Percentiles rank a stretch among this genome's conserved stretches.
Conservation (phyloP, 169 alveolate genomes). For the Eimeria falciformis region DNA sequence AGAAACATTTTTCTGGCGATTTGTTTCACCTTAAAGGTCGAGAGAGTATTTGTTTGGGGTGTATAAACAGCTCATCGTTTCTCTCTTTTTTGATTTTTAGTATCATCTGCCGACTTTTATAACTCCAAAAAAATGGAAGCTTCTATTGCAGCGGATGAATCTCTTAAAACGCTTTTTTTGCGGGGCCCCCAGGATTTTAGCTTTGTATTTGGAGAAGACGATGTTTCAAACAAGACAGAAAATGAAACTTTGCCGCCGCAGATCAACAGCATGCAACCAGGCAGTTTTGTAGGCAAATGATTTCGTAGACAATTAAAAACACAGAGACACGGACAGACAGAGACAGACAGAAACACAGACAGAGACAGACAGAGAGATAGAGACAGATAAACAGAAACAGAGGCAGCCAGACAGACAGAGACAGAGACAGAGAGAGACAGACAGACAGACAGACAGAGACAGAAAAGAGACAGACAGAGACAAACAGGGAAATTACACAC, state of each 20-base stretch:
- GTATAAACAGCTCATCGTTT: neutral
- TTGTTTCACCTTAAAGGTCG: no score
- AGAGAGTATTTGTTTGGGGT: neutral
- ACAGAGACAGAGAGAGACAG: no score
- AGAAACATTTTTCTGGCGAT: neutral
- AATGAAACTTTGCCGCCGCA: neutral
- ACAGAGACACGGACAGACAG: no score
- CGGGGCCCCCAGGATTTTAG: conserved; percentile 5
- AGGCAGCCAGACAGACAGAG: no score
- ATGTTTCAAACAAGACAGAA: neutral
- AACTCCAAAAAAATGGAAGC: neutral
- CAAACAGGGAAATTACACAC: no score
- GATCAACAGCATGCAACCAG: neutral
- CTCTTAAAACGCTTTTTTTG: neutral
- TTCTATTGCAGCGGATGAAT: neutral
- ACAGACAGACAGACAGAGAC: no score
- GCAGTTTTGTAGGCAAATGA: neutral
- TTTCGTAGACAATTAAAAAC: no score
- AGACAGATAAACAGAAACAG: no score
- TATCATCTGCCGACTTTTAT: neutral
- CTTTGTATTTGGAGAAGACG: neutral
- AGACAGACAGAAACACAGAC: no score
- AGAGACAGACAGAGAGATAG: no score
- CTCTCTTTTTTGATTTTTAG: neutral
- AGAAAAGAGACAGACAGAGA: no score